Percentiles rank a stretch among this genome's conserved stretches.
Conservation (phyloP, 2,329 filamentous ascomycete genomes). For the Penicillium janthinellum region DNA sequence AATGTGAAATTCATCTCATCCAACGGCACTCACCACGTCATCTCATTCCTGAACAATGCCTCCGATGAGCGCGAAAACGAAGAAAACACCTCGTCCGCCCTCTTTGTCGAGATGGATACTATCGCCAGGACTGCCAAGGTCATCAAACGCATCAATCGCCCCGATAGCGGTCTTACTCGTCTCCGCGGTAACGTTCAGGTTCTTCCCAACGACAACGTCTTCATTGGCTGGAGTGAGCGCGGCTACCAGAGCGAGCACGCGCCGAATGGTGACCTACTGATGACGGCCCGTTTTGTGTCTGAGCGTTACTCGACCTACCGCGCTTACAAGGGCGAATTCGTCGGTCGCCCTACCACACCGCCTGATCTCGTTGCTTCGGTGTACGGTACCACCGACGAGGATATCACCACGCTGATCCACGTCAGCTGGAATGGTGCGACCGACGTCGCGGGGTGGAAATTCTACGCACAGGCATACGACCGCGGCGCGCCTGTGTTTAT, state of each 20-base stretch:
- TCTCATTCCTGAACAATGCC: slow-evolving; percentile 41
- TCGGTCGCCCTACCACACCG: slow-evolving; percentile 35
- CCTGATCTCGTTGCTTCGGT: slow-evolving; percentile 38
- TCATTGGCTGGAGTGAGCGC: slow-evolving; percentile 41
- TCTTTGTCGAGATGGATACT: slow-evolving; percentile 37
- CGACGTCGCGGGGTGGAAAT: slow-evolving; percentile 37
- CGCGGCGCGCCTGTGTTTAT: slow-evolving; percentile 21
- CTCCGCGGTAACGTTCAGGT: slow-evolving; percentile 41
- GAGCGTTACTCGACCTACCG: slow-evolving; percentile 44
- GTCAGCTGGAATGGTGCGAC: slow-evolving; percentile 39
- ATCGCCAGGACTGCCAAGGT: slow-evolving; percentile 33
- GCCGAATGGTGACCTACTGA: slow-evolving; percentile 36
- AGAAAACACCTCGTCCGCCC: slow-evolving; percentile 33
- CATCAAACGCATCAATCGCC: slow-evolving; percentile 35
- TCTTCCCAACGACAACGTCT: slow-evolving; percentile 41
- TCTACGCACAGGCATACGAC: slow-evolving; percentile 29
- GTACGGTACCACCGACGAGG: slow-evolving; percentile 29
- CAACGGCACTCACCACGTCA: slow-evolving; percentile 32
- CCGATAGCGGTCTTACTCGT: slow-evolving; percentile 37
- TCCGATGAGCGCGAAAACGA: slow-evolving; percentile 34
- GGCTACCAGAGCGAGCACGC: slow-evolving; percentile 42
- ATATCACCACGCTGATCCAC: slow-evolving; percentile 25
- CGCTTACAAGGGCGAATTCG: slow-evolving; percentile 43
- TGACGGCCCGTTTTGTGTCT: slow-evolving; percentile 41
- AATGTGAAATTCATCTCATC: slow-evolving; percentile 38